phyloP scores from a whole-genome alignment of 192 early-diverging fungal species.

The Paraglomus brasilianum region DNA sequence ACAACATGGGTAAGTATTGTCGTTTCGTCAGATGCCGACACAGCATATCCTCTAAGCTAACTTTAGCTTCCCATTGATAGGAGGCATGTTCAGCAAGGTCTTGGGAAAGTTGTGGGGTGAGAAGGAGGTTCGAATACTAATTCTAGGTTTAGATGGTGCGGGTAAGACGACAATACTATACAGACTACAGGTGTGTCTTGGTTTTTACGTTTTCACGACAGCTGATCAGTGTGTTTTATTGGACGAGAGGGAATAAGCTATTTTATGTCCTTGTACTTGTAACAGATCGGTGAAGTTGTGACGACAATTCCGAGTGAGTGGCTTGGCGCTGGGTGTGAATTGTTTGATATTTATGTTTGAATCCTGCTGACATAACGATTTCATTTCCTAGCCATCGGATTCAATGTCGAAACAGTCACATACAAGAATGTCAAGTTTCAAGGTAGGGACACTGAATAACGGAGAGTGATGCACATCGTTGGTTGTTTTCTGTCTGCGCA shows the following conservation, averaged over 20 bases:
- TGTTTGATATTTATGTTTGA: too few species aligned
- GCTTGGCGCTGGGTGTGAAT: too few species aligned
- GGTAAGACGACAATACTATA: slow-evolving; percentile 98
- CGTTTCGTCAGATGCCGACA: too few species aligned
- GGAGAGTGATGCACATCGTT: slow-evolving; percentile 44
- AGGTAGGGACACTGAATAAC: slow-evolving; percentile 96
- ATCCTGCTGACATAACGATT: too few species aligned
- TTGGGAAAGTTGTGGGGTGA: slow-evolving; percentile 85
- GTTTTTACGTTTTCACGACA: slow-evolving; percentile 9
- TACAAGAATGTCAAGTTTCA: slow-evolving; percentile 99
- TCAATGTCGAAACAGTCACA: slow-evolving; percentile 89
- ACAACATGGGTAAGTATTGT: too few species aligned
- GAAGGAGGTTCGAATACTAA: slow-evolving; percentile 94
- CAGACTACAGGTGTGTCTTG: slow-evolving; percentile 79
- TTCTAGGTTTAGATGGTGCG: slow-evolving; percentile 93
- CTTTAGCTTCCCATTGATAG: slow-evolving; percentile 46
- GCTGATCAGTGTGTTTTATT: slow-evolving; percentile 28
- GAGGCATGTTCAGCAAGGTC: slow-evolving; percentile 69
- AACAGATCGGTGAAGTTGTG: slow-evolving; percentile 93
- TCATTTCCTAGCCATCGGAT: slow-evolving; percentile 60
- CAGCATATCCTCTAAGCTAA: background rate
- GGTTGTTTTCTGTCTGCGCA: background rate
- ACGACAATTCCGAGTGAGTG: slow-evolving; percentile 93
- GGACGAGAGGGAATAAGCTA: slow-evolving; percentile 64
- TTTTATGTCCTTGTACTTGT: slow-evolving; percentile 59